A percentile compares a stretch with the other conserved stretches of the same genome.
These are phyloP conservation scores for Cryptococcus sp. DNA, from an alignment of 1,284 basidiomycete species.

Conservation along the genomic window DNA sequence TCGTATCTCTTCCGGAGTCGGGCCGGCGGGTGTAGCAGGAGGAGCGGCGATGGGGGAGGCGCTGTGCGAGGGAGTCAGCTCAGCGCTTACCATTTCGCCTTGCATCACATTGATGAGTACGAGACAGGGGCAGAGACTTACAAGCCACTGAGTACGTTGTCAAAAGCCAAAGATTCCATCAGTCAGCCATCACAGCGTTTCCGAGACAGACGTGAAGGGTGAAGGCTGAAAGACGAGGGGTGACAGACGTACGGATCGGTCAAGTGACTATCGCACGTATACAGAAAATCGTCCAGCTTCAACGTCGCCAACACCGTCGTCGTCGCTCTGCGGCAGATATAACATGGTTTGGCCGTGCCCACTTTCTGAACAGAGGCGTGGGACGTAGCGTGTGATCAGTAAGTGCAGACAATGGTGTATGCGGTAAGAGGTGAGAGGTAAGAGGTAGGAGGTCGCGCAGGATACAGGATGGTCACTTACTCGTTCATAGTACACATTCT, in stretches of 20 bases:
- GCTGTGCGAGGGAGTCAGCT: slow-evolving; percentile 21
- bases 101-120: neutral
- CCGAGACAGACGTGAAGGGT: neutral
- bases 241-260: slow-evolving; percentile 43
- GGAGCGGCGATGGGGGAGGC: slow-evolving; percentile 41
- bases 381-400: neutral
- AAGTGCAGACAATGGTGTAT: neutral
- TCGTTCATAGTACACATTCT: slow-evolving; percentile 53
- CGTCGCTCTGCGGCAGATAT: slow-evolving; percentile 49
- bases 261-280: slow-evolving; percentile 50
- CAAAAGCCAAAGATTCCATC: neutral
- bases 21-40: slow-evolving; percentile 25
- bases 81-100: slow-evolving; percentile 7
- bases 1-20: slow-evolving; percentile 49
- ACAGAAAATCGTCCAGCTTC: slow-evolving; percentile 51
- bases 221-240: neutral
- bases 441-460: neutral
- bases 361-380: slow-evolving; percentile 36
- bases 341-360: slow-evolving; percentile 47
- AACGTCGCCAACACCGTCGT: slow-evolving; percentile 49
- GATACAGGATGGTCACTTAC: slow-evolving; percentile 21
- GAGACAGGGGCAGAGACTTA: slow-evolving; percentile 8
- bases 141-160: slow-evolving; percentile 23
- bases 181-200: neutral
- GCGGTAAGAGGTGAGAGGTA: neutral